A percentile compares a stretch with the other conserved stretches of the same genome.
These are phyloP conservation scores for Arabidopsis lyrata DNA, from an alignment of 441 rosid genomes.

Conservation along the genomic window DNA sequence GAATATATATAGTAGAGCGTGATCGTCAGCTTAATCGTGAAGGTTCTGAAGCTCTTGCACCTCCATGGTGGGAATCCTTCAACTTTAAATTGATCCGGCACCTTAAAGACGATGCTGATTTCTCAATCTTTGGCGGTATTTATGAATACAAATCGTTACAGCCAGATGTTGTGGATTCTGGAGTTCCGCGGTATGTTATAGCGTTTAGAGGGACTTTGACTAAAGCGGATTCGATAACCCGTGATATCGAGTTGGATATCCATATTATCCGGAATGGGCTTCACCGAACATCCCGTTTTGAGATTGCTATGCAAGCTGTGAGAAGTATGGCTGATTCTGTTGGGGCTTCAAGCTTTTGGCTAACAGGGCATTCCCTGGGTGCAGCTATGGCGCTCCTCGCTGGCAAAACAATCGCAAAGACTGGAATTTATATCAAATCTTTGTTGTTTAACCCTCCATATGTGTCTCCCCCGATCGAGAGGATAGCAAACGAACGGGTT, in stretches of 20 bases:
- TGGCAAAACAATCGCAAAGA: constrained; percentile 82
- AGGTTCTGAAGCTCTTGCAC: constrained; percentile 72
- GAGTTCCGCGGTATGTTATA: constrained; percentile 61
- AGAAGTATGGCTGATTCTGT: constrained; percentile 67
- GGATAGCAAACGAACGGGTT: constrained; percentile 68
- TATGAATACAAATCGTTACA: constrained; percentile 63
- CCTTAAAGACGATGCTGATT: constrained; percentile 79
- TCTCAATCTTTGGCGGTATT: constrained; percentile 84
- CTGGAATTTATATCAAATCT: constrained; percentile 58
- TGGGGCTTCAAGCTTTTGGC: constrained; percentile 75
- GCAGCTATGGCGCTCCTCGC: constrained; percentile 87
- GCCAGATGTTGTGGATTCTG: constrained; percentile 16
- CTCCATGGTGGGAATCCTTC: constrained; percentile 93
- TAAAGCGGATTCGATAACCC: constrained; percentile 70
- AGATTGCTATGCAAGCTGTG: constrained; percentile 80
- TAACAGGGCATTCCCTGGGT: constrained; percentile 95
- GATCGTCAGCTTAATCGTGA: constrained; percentile 86
- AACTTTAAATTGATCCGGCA: constrained; percentile 63
- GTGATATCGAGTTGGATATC: constrained; percentile 74
- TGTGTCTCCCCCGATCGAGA: constrained; percentile 81
- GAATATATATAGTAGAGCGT: constrained; percentile 77
- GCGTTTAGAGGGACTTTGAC: constrained; percentile 93
- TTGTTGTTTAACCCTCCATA: constrained; percentile 89
- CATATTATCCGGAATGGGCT: constrained; percentile 74
- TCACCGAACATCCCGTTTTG: constrained; percentile 73